A percentile compares a stretch with the other conserved stretches of the same genome.
phyloP scores from a whole-genome alignment of 176 grass and related monocot species.

The Oryza glaberrima region DNA sequence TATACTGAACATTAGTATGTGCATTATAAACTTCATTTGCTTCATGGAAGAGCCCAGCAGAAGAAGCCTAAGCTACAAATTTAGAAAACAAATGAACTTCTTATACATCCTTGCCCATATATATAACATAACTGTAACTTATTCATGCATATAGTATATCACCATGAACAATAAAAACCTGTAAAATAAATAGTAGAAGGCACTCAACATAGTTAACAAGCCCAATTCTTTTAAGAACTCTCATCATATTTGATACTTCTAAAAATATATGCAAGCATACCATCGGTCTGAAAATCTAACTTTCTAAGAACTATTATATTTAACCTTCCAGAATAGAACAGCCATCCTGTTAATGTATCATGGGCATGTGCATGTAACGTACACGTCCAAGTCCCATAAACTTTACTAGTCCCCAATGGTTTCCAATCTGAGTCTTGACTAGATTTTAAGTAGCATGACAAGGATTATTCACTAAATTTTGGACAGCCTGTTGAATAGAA shows the following conservation, averaged over 20 bases:
- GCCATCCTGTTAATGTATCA: background rate
- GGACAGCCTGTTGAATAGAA: slow-evolving; percentile 3
- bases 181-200: background rate
- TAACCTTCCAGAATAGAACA: background rate
- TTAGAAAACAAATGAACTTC: slow-evolving; percentile 34
- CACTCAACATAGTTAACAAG: background rate
- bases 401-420: background rate
- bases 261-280: background rate
- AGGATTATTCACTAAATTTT: background rate
- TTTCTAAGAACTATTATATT: background rate
- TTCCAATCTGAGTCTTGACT: slow-evolving; percentile 1
- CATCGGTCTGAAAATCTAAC: background rate
- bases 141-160: background rate
- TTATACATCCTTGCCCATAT: slow-evolving; percentile 24
- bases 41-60: slow-evolving; percentile 19
- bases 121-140: background rate
- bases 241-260: background rate
- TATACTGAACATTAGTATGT: slow-evolving; percentile 27
- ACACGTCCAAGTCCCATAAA: background rate
- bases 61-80: slow-evolving; percentile 43
- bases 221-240: slow-evolving; percentile 7
- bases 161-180: background rate
- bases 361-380: background rate
- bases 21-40: slow-evolving; percentile 40
- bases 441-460: background rate